Evolutionary conservation across 2,329 filamentous ascomycete genomes (phyloP), one percentile per base, ranked within the genome.

Genomic region (Diaporthe vexans): DNA sequence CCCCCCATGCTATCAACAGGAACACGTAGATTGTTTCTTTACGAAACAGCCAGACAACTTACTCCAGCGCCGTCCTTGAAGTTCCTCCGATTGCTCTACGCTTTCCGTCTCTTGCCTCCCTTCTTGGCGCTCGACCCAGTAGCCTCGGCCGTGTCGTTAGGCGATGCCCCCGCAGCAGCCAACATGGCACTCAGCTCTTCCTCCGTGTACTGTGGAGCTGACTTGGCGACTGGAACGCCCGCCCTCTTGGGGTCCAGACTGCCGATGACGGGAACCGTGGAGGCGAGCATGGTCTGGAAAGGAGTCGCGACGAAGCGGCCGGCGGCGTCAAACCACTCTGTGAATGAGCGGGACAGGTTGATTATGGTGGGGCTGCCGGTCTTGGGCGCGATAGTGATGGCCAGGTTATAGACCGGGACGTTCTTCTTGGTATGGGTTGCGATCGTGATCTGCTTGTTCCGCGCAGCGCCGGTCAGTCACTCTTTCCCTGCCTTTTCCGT

Each of bases 371-470:
- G 77, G 69, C 82, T 81, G 75, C 81, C 82, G 51, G 81, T 79
- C 74, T 76, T 78, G 52, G 77, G 71, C 48, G 85, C 86, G 72
- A 91, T 84, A 61, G 87, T 88, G 69, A 98, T 88, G 57, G 89
- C 91, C 75, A 98, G 85, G 80, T 94, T 89, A 86, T 99, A 99
- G 58, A 91, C 89, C 0, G 95, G 94, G 52, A 92, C 89, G 83
- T 95, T 91, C 83, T 98, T 98, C 80, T 93, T 92, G 0, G 91
- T 91, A 1, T 89, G 90, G 52, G 92, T 94, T 2, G 89, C 87
- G 78, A 98, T 92, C 21, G 90, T 90, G 81, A 98, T 89, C 93
- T 97, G 77, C 63, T 37, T 10, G 13, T 40, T 40, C 33, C 51
- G 21, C 3, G 11, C 46, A 8, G 26, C 11, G n/a, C n/a, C 37